These are phyloP conservation scores for Breynia disticha DNA, from an alignment of 441 rosid species.

Conservation along the genomic window DNA sequence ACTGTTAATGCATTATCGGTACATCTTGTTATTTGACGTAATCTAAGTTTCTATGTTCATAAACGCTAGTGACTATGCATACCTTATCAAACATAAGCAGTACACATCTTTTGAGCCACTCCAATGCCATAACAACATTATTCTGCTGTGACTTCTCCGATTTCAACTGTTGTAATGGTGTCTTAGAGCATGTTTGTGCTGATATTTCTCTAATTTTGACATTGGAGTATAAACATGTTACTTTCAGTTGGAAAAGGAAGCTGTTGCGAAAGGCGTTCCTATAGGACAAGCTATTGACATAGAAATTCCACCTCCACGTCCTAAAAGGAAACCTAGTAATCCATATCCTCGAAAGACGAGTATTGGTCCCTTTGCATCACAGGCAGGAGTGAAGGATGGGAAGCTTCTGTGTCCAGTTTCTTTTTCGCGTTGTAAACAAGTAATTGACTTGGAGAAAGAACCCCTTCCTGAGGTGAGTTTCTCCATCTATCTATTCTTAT, in stretches of 20 bases:
- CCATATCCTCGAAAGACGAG: conserved; percentile 91
- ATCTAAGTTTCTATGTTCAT: no score
- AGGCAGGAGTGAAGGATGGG: conserved; percentile 48
- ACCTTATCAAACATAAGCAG: no score
- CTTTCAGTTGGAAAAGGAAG: conserved; percentile 94
- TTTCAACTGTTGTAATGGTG: background rate
- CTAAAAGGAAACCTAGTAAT: conserved; percentile 85
- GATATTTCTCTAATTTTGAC: conserved; percentile 5
- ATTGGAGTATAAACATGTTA: conserved; percentile 10
- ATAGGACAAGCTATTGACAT: conserved; percentile 68
- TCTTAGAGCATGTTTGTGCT: conserved; percentile 7
- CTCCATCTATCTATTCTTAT: conserved; percentile 6
- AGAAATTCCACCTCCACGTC: conserved; percentile 97
- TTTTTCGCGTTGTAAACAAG: conserved; percentile 36
- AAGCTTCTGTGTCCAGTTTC: conserved; percentile 34
- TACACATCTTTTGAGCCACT: no score
- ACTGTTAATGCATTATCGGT: no score
- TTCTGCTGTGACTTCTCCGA: background rate
- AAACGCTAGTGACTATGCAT: no score
- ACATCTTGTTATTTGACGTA: no score
- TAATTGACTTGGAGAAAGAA: conserved; percentile 56
- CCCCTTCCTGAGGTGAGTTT: conserved; percentile 51
- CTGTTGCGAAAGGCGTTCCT: conserved; percentile 75
- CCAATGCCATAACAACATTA: background rate
- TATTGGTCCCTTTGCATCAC: conserved; percentile 28